phyloP scores from a whole-genome alignment of 768 basidiomycete species.

The Boletus vinaceobasis region DNA sequence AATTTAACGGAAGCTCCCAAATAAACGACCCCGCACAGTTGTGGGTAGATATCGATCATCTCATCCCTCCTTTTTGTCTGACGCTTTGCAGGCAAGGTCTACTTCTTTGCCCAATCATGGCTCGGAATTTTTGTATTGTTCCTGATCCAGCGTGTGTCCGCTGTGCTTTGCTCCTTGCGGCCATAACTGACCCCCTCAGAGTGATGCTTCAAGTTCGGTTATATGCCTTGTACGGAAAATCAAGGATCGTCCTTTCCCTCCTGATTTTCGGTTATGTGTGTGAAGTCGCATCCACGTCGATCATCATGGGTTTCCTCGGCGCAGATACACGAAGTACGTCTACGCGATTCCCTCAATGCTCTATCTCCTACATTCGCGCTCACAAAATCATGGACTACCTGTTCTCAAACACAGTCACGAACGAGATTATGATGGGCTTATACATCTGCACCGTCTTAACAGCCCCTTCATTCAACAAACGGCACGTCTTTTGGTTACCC shows the following conservation, averaged over 20 bases:
- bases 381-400: neutral
- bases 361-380: neutral
- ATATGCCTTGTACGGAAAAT: constrained; percentile 8
- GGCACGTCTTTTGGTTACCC: constrained; percentile 4
- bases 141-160: constrained; percentile 1
- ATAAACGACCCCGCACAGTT: constrained; percentile 1
- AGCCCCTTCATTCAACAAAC: neutral
- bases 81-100: constrained; percentile 2
- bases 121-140: neutral
- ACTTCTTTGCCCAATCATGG: constrained; percentile 8
- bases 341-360: neutral
- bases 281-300: neutral
- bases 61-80: neutral
- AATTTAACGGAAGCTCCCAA: neutral
- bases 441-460: neutral
- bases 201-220: constrained; percentile 14
- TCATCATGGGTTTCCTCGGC: neutral
- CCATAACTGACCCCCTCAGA: neutral
- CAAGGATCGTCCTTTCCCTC: constrained; percentile 2
- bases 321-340: neutral
- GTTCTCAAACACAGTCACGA: neutral
- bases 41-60: constrained; percentile 4
- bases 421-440: neutral
- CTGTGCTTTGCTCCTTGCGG: neutral
- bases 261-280: constrained; percentile 5